Conservation (phyloP, 169 alveolate genomes). For the Theileria annulata region DNA sequence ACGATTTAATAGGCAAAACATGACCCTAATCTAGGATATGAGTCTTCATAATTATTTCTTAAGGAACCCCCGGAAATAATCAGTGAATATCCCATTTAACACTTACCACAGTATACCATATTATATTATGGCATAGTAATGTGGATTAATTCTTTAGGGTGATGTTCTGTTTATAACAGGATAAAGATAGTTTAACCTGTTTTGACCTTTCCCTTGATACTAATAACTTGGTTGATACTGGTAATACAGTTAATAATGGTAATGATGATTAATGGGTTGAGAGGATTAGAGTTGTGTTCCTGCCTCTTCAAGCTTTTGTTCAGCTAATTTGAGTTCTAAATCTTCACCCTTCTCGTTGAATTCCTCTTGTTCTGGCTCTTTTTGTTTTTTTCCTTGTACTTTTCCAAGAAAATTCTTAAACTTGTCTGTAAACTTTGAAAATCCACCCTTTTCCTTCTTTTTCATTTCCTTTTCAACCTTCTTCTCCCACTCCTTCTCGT, state of each 20-base stretch:
- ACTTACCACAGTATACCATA: neutral
- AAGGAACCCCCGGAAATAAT: neutral
- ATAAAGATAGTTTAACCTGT: neutral
- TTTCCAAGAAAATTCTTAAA: neutral
- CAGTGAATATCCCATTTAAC: neutral
- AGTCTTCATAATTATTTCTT: neutral
- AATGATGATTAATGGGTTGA: neutral
- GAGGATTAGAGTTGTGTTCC: neutral
- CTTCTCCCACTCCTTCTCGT: slow-evolving; percentile 14
- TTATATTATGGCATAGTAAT: neutral
- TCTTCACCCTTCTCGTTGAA: neutral
- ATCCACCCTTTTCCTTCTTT: neutral
- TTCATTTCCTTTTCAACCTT: neutral
- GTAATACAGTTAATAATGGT: neutral
- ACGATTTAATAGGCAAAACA: neutral
- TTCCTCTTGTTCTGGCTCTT: neutral
- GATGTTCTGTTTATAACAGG: neutral
- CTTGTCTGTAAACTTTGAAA: no score
- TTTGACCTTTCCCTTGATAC: neutral
- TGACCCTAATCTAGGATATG: neutral
- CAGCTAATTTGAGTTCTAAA: neutral
- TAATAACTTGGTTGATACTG: neutral
- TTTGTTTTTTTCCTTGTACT: neutral
- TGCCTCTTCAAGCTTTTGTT: neutral
- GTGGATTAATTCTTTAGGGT: neutral